Conservation (phyloP, 495 filamentous ascomycete genomes). For the Copromyces sp. region DNA sequence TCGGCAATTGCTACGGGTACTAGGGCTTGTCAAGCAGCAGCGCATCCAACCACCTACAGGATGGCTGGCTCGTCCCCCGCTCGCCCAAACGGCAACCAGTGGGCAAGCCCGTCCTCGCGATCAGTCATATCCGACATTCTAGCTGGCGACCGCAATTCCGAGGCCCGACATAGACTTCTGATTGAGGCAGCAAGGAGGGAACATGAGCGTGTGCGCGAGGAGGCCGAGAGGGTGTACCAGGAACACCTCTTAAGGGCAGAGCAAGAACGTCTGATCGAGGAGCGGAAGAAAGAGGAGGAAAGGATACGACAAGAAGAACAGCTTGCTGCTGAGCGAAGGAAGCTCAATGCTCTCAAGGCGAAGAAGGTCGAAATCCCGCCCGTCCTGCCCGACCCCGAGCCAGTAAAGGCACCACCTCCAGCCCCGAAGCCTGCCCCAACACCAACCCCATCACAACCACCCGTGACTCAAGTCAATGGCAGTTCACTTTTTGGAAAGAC, state of each 20-base stretch:
- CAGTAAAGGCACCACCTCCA: slow-evolving; percentile 7
- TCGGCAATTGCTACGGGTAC: neutral
- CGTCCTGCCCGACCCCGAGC: slow-evolving; percentile 24
- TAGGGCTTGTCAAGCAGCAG: neutral
- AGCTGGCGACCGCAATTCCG: slow-evolving; percentile 31
- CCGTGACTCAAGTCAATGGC: neutral
- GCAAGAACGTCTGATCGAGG: slow-evolving; percentile 34
- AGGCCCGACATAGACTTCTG: slow-evolving; percentile 45
- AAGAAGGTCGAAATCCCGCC: slow-evolving; percentile 34
- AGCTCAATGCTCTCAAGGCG: slow-evolving; percentile 31
- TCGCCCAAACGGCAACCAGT: slow-evolving; percentile 23
- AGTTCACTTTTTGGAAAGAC: slow-evolving; percentile 1
- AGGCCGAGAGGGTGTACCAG: slow-evolving; percentile 42
- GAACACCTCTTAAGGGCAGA: slow-evolving; percentile 38
- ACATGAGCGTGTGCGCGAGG: slow-evolving; percentile 53
- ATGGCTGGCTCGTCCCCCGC: slow-evolving; percentile 33
- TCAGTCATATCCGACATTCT: slow-evolving; percentile 27
- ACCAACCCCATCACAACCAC: slow-evolving; percentile 1
- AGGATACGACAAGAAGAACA: slow-evolving; percentile 37
- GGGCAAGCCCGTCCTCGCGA: slow-evolving; percentile 23
- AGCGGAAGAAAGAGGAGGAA: slow-evolving; percentile 41
- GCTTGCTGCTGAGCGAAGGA: slow-evolving; percentile 30
- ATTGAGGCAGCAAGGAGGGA: slow-evolving; percentile 51
- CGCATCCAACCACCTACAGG: slow-evolving; percentile 1
- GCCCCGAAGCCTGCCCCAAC: neutral